Evolutionary conservation across 164 flowering plant genomes (phyloP).

Genomic region (Vitis amurensis): DNA sequence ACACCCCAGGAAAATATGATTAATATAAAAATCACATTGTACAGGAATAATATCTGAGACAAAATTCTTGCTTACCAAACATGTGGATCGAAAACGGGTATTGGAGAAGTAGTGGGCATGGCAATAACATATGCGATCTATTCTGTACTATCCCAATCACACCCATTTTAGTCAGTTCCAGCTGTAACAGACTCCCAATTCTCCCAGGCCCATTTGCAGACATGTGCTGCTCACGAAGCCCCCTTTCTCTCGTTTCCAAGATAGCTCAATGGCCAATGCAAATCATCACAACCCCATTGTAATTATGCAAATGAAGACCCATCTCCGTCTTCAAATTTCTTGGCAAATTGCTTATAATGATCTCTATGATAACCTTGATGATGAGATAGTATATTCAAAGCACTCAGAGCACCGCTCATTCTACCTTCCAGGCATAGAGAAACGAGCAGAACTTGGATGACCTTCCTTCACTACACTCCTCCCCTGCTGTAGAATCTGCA

Average conservation of each 20-base stretch:
- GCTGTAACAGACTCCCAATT: conserved; percentile 10
- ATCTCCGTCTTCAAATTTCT: neutral
- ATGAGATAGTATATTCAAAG: neutral
- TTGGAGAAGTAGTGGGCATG: conserved; percentile 7
- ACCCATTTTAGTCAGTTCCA: conserved; percentile 7
- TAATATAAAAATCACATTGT: neutral
- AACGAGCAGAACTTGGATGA: conserved; percentile 45
- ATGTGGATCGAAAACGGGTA: neutral
- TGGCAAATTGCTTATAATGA: neutral
- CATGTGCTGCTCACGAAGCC: conserved; percentile 6
- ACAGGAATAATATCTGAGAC: neutral
- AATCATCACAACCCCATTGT: neutral
- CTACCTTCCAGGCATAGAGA: conserved; percentile 55
- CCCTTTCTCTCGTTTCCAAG: neutral
- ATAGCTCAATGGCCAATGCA: neutral
- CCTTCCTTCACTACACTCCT: conserved; percentile 17
- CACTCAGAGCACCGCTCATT: conserved; percentile 9
- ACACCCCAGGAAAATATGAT: neutral
- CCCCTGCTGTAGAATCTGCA: conserved; percentile 13
- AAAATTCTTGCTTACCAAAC: neutral
- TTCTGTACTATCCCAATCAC: conserved; percentile 24
- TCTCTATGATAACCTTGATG: neutral
- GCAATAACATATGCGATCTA: conserved; percentile 3
- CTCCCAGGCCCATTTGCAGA: conserved; percentile 12
- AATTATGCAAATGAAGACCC: conserved; percentile 4